phyloP scores from a whole-genome alignment of 345 rosid genomes.

The Eucalyptus marginata region DNA sequence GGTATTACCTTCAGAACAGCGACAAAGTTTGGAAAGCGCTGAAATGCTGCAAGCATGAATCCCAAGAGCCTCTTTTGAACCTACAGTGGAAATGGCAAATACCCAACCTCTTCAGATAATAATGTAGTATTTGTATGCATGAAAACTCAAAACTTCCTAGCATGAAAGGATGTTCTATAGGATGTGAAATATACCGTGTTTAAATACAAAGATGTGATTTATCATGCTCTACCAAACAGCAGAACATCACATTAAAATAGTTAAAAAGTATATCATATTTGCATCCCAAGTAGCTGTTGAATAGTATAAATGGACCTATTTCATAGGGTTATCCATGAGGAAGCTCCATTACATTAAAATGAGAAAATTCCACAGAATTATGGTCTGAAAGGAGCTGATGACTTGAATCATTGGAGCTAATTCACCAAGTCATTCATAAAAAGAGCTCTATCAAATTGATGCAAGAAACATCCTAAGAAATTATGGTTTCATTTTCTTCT shows the following conservation, averaged over 20 bases:
- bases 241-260: neutral
- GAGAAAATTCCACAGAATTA: neutral
- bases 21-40: conserved; percentile 68
- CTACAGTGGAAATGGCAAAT: conserved; percentile 17
- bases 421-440: neutral
- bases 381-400: neutral
- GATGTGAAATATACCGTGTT: neutral
- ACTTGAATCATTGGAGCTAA: neutral
- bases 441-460: neutral
- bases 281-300: neutral
- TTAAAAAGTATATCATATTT: neutral
- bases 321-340: neutral
- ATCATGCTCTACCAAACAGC: neutral
- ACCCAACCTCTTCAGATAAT: neutral
- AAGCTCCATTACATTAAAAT: neutral
- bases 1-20: conserved; percentile 65
- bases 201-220: neutral
- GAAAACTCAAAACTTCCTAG: neutral
- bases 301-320: neutral
- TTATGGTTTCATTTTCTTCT: neutral
- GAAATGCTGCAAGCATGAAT: conserved; percentile 87
- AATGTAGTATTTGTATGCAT: neutral
- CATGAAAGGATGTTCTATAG: neutral
- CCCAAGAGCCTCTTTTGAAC: conserved; percentile 72
- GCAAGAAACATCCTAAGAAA: neutral